Percentiles rank a stretch among this genome's conserved stretches.
Conservation (phyloP, 345 rosid genomes). For the Citrus sp. region DNA sequence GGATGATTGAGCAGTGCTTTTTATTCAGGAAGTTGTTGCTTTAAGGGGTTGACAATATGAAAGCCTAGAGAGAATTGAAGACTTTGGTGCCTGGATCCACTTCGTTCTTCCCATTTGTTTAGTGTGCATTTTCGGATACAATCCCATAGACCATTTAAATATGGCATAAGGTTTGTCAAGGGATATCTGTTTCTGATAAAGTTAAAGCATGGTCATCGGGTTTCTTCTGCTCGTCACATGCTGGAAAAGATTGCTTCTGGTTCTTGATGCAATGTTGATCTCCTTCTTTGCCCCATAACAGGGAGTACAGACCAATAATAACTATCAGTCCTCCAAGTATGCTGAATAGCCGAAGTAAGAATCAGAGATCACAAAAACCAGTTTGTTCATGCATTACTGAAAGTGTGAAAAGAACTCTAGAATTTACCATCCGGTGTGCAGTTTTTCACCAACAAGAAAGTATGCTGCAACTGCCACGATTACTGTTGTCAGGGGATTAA, state of each 20-base stretch:
- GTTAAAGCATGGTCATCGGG: background rate
- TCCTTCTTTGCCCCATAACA: slow-evolving; percentile 33
- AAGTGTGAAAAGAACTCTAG: background rate
- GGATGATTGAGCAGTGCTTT: background rate
- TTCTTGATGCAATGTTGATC: slow-evolving; percentile 13
- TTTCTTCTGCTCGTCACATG: background rate
- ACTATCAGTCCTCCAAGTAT: slow-evolving; percentile 26
- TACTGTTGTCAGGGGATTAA: slow-evolving; percentile 22
- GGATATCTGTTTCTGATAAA: slow-evolving; percentile 11
- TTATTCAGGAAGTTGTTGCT: background rate
- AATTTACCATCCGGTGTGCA: slow-evolving; percentile 22
- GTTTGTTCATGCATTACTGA: background rate
- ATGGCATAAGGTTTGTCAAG: background rate
- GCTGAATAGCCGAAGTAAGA: slow-evolving; percentile 12
- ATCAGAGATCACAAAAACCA: background rate
- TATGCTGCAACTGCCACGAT: slow-evolving; percentile 21
- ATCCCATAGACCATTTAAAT: background rate
- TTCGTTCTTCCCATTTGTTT: background rate
- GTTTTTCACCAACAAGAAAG: slow-evolving; percentile 29
- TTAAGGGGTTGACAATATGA: background rate
- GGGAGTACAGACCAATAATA: slow-evolving; percentile 20
- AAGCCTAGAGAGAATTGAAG: background rate
- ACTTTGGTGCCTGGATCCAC: background rate
- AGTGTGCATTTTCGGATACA: background rate
- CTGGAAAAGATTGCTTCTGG: slow-evolving; percentile 10